phyloP scores from a whole-genome alignment of 495 filamentous ascomycete genomes.

The Endocarpon pusillum region DNA sequence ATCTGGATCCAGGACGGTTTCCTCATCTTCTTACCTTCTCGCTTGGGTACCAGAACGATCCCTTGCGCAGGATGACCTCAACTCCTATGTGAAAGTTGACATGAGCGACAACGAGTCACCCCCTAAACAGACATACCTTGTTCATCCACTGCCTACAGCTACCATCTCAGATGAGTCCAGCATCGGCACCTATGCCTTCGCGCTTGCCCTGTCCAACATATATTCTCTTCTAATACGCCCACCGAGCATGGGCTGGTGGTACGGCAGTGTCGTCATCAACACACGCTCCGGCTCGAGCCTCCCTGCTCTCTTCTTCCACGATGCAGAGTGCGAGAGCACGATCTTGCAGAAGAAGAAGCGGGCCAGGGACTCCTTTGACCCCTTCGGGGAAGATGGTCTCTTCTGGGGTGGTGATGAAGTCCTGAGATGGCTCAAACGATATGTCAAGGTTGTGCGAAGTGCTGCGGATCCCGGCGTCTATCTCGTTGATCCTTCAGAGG shows the following conservation, averaged over 20 bases:
- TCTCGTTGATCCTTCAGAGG: slow-evolving; percentile 68
- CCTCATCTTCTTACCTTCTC: slow-evolving; percentile 56
- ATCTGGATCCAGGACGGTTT: slow-evolving; percentile 29
- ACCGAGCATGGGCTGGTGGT: slow-evolving; percentile 95
- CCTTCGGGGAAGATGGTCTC: slow-evolving; percentile 70
- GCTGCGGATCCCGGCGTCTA: slow-evolving; percentile 76
- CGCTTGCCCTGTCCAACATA: slow-evolving; percentile 74
- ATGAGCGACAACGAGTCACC: slow-evolving; percentile 61
- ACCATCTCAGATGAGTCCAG: slow-evolving; percentile 52
- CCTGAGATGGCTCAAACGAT: slow-evolving; percentile 71
- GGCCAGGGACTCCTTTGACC: slow-evolving; percentile 70
- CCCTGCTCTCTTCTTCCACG: slow-evolving; percentile 92
- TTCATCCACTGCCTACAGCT: slow-evolving; percentile 70
- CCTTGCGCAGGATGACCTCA: slow-evolving; percentile 58
- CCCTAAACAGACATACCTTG: slow-evolving; percentile 75
- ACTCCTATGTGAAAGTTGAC: slow-evolving; percentile 90
- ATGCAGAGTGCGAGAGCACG: slow-evolving; percentile 88
- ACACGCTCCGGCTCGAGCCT: slow-evolving; percentile 78
- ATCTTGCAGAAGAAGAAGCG: slow-evolving; percentile 83
- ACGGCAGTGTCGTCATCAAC: slow-evolving; percentile 85
- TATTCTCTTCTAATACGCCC: slow-evolving; percentile 82
- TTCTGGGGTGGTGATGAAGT: slow-evolving; percentile 99
- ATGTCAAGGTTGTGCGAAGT: slow-evolving; percentile 67
- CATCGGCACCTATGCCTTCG: slow-evolving; percentile 79
- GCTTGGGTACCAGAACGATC: slow-evolving; percentile 90